A percentile compares a stretch with the other conserved stretches of the same genome.
These are phyloP conservation scores for Trichoderma pleuroti DNA, from an alignment of 2,329 filamentous ascomycete genomes.

Conservation along the genomic window DNA sequence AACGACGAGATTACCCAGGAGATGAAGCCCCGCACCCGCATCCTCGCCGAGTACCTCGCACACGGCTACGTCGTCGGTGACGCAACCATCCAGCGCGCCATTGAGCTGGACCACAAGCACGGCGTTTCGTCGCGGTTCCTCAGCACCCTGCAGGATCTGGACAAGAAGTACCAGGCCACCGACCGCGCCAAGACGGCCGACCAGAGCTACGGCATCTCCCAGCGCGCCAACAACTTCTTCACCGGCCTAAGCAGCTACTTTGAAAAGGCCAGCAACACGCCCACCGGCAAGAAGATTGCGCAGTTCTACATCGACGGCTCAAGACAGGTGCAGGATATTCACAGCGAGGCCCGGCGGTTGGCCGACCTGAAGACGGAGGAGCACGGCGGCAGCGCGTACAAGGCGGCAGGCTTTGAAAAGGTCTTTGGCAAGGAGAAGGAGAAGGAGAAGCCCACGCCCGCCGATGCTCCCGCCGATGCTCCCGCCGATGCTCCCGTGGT, in stretches of 20 bases:
- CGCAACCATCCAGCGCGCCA: slow-evolving; percentile 72
- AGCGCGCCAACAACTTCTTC: slow-evolving; percentile 63
- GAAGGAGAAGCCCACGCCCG: slow-evolving; percentile 23
- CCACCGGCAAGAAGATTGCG: slow-evolving; percentile 82
- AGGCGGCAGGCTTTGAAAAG: slow-evolving; percentile 55
- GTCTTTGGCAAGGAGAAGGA: slow-evolving; percentile 52
- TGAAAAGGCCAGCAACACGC: slow-evolving; percentile 83
- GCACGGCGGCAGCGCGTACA: slow-evolving; percentile 56
- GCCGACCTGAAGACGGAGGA: slow-evolving; percentile 79
- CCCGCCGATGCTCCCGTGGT: slow-evolving; percentile 8
- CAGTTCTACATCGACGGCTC: slow-evolving; percentile 81
- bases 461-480: neutral
- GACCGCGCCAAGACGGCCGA: slow-evolving; percentile 84
- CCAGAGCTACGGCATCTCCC: slow-evolving; percentile 75
- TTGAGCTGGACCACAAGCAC: slow-evolving; percentile 86
- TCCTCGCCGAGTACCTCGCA: slow-evolving; percentile 93
- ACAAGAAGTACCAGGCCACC: slow-evolving; percentile 80
- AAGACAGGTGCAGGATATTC: slow-evolving; percentile 91
- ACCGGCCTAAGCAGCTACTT: slow-evolving; percentile 81
- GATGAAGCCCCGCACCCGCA: slow-evolving; percentile 92
- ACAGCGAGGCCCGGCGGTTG: slow-evolving; percentile 82
- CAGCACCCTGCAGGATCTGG: slow-evolving; percentile 69
- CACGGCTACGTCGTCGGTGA: slow-evolving; percentile 85
- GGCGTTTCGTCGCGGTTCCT: slow-evolving; percentile 80
- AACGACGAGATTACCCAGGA: slow-evolving; percentile 80